These are phyloP conservation scores for Dillenia suffruticosa DNA, from an alignment of 164 flowering plant genomes.

Conservation along the genomic window DNA sequence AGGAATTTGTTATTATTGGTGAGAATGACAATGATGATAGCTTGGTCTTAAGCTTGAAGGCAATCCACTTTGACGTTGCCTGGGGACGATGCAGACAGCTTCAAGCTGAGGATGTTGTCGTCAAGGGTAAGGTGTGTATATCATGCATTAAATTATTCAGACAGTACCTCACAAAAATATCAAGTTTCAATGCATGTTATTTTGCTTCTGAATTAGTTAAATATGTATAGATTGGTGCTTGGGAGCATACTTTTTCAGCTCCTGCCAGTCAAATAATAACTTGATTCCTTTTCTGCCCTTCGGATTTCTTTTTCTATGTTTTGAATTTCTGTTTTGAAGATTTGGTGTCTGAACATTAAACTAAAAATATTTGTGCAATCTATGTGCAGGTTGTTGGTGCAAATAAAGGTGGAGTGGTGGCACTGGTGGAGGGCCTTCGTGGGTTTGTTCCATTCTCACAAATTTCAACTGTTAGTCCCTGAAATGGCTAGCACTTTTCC, in stretches of 20 bases:
- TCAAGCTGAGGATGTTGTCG: slow-evolving; percentile 90
- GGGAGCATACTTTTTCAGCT: no score
- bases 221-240: no score
- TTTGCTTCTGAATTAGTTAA: no score
- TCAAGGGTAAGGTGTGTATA: slow-evolving; percentile 85
- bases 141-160: no score
- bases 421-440: slow-evolving; percentile 78
- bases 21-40: slow-evolving; percentile 80
- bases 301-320: no score
- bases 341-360: background rate
- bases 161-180: no score
- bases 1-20: slow-evolving; percentile 81
- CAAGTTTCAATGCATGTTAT: no score
- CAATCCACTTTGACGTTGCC: slow-evolving; percentile 74
- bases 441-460: slow-evolving; percentile 97
- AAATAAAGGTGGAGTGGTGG: slow-evolving; percentile 92
- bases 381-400: slow-evolving; percentile 66
- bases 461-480: slow-evolving; percentile 68
- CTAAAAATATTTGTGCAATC: background rate
- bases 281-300: no score
- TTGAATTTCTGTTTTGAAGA: background rate
- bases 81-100: slow-evolving; percentile 97
- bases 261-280: no score
- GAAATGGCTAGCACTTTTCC: slow-evolving; percentile 2
- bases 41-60: slow-evolving; percentile 68